A percentile compares a stretch with the other conserved stretches of the same genome.
These are phyloP conservation scores for Psilocybe sp. DNA, from an alignment of 768 basidiomycete genomes.

Conservation along the genomic window DNA sequence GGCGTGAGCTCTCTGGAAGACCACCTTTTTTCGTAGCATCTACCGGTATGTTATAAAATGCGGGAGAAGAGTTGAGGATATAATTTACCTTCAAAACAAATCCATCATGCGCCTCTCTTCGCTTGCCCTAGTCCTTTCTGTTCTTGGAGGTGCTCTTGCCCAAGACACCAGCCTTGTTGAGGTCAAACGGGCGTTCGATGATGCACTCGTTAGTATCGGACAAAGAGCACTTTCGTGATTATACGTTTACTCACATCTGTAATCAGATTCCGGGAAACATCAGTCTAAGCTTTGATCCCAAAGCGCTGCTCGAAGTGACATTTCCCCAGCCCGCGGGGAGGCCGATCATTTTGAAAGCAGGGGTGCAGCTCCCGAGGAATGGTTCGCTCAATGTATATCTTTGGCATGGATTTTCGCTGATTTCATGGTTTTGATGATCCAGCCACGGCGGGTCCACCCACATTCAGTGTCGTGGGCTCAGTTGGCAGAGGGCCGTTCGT, in stretches of 20 bases:
- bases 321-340: slow-evolving; percentile 26
- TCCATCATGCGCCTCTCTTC: too few species aligned
- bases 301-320: slow-evolving; percentile 30
- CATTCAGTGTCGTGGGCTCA: slow-evolving; percentile 27
- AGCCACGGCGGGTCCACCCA: slow-evolving; percentile 39
- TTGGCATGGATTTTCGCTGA: neutral
- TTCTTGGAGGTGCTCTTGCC: slow-evolving; percentile 13
- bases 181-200: slow-evolving; percentile 27
- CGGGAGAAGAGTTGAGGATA: too few species aligned
- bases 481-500: slow-evolving; percentile 40
- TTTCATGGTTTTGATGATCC: neutral
- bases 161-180: slow-evolving; percentile 26
- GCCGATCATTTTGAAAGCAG: slow-evolving; percentile 32
- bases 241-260: neutral
- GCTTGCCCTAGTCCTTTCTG: neutral
- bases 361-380: slow-evolving; percentile 30
- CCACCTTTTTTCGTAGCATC: too few species aligned
- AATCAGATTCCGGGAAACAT: slow-evolving; percentile 31
- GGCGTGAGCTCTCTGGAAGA: too few species aligned
- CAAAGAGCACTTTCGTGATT: neutral
- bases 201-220: slow-evolving; percentile 21
- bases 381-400: slow-evolving; percentile 16
- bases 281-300: slow-evolving; percentile 30
- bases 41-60: too few species aligned
- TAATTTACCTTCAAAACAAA: too few species aligned